Evolutionary conservation across 768 basidiomycete species (phyloP), one percentile per base, ranked within the genome.

Genomic region (Auricularia auricula-judae): DNA sequence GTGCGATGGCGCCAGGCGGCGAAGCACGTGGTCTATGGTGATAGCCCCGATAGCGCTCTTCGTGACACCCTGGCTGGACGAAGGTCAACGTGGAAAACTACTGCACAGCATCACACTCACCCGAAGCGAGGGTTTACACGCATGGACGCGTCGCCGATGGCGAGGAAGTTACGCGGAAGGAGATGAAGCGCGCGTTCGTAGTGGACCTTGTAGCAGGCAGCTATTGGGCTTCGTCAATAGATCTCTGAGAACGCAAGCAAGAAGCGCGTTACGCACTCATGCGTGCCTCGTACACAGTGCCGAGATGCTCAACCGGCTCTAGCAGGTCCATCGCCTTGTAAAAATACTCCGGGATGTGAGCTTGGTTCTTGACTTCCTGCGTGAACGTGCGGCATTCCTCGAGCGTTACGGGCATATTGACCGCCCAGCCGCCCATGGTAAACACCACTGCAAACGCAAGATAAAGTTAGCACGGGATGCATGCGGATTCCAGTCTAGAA

Each of bases 131-230:
- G 72, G 51, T 71, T 71, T 4, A 72, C 34, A 36, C 56, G 56
- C 74, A 76, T 72, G 10, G 74, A 70, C 42, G 74, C 72, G 61
- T 77, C 76, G 23, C 76, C 76, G 21, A 76, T 18, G 1, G 74
- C 75, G 43, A 76, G 66, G 56, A 70, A 77, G 63, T 76, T 77
- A 4, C 65, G 63, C 0, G 76, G 76, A 7, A 76, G 64, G 1
- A 23, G 23, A 42, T 72, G 67, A 12, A 42, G 58, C 3, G 66
- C 72, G 33, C 53, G 51, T 43, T 75, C 71, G 61, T 75, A 76
- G 16, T 64, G 68, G 36, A 74, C 18, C 29, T 35, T 75, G 5
- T 66, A 66, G 5, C 68, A 67, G 7, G 56, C 23, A 35, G 23
- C 56, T 59, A 8, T 10, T 4, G 68, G 61, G 16, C 72, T 75